A percentile compares a stretch with the other conserved stretches of the same genome.
Evolutionary conservation across 116 monocot genomes (phyloP).

Genomic region (Zostera marina): DNA sequence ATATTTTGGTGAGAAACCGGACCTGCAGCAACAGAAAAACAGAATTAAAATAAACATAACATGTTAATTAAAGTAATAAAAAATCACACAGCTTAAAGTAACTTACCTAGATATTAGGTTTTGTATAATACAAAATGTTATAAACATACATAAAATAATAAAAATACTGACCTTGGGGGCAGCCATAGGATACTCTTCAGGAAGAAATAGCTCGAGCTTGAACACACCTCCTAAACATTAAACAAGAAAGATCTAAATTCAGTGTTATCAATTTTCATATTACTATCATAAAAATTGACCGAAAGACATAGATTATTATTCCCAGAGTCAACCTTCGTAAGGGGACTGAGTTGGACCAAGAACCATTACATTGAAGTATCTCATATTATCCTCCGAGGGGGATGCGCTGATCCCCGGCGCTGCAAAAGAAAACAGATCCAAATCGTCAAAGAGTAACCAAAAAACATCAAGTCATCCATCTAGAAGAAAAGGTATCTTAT

Average conservation of each 20-base stretch:
- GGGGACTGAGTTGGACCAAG: constrained; percentile 89
- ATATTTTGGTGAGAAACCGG: constrained; percentile 87
- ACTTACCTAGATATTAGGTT: background rate
- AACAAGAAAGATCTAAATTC: too few relatives aligned
- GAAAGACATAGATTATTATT: too few relatives aligned
- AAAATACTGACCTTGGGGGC: constrained; percentile 59
- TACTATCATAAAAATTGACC: too few relatives aligned
- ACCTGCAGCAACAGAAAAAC: constrained; percentile 23
- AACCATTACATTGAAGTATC: constrained; percentile 94
- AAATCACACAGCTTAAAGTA: too few relatives aligned
- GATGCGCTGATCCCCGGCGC: constrained; percentile 97
- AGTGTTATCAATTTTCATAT: too few relatives aligned
- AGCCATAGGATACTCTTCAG: constrained; percentile 98
- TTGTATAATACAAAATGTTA: background rate
- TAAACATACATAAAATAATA: background rate
- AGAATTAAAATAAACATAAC: too few relatives aligned
- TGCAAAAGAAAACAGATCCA: constrained; percentile 9
- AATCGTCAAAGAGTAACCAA: background rate
- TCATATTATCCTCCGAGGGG: constrained; percentile 92
- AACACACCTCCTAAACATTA: constrained; percentile 61
- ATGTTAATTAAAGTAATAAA: too few relatives aligned
- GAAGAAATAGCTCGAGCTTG: constrained; percentile 88
- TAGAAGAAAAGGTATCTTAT: background rate
- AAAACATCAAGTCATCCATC: background rate
- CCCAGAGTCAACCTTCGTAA: constrained; percentile 47